Conservation (phyloP, 495 filamentous ascomycete species). For the Aspergillus diversus region DNA sequence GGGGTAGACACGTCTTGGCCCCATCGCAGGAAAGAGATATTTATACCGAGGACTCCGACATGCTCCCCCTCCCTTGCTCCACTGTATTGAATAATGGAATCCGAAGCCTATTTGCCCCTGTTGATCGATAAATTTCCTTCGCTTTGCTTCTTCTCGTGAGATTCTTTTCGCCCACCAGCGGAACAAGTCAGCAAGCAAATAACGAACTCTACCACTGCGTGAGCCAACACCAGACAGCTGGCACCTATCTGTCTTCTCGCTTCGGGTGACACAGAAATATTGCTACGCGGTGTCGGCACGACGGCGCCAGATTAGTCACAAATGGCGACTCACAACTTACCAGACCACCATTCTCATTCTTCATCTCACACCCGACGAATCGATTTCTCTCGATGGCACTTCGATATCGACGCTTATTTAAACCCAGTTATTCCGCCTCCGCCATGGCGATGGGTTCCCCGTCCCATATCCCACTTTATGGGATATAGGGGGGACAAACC, state of each 20-base stretch:
- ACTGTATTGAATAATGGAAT: background rate
- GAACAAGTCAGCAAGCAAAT: no score
- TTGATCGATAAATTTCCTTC: background rate
- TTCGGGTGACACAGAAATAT: background rate
- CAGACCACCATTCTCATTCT: background rate
- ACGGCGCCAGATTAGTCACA: background rate
- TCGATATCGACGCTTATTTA: constrained; percentile 69
- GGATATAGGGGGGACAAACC: constrained; percentile 40
- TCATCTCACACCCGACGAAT: constrained; percentile 7
- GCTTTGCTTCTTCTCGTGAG: background rate
- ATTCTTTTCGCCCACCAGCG: background rate
- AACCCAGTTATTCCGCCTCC: constrained; percentile 62
- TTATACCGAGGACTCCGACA: constrained; percentile 1
- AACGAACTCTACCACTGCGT: no score
- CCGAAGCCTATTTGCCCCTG: background rate
- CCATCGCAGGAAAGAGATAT: background rate
- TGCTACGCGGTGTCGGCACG: background rate
- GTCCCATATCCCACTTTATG: constrained; percentile 44
- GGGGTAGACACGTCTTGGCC: background rate
- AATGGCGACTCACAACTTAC: constrained; percentile 6
- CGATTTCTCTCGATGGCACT: constrained; percentile 45
- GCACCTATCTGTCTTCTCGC: background rate
- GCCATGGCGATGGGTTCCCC: constrained; percentile 42
- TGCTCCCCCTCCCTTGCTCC: background rate
- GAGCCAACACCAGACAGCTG: no score